Percentiles rank a stretch among this genome's conserved stretches.
Conservation (phyloP, 108 stramenopile species). For the Licmophora abbreviata region DNA sequence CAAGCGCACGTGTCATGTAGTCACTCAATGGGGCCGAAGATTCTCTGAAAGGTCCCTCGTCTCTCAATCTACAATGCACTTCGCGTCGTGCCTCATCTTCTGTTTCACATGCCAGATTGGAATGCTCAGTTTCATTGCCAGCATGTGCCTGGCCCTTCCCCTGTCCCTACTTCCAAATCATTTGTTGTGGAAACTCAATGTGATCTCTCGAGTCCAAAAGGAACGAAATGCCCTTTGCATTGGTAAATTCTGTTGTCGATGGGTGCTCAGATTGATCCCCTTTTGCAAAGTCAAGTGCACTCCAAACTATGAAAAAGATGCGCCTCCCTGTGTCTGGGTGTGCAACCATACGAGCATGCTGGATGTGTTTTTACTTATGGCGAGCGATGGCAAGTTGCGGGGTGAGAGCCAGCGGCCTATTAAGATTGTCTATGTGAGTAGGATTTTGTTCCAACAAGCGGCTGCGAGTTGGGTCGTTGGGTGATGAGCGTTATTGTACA, state of each 20-base stretch:
- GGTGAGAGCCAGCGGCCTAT: constrained; percentile 65
- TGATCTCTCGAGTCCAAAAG: constrained; percentile 30
- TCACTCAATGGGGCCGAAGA: too few species aligned
- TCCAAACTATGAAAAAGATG: constrained; percentile 9
- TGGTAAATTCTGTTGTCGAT: constrained; percentile 70
- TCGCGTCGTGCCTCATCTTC: neutral
- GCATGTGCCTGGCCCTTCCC: constrained; percentile 78
- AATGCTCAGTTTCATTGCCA: constrained; percentile 60
- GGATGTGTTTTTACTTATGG: constrained; percentile 76
- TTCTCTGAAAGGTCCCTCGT: too few species aligned
- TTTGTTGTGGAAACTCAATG: constrained; percentile 29
- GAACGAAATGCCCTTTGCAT: constrained; percentile 46
- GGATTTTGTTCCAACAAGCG: too few species aligned
- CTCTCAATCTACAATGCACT: too few species aligned
- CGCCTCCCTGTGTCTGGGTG: constrained; percentile 70
- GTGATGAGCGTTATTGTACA: too few species aligned
- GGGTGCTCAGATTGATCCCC: constrained; percentile 73
- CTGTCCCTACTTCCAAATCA: constrained; percentile 51
- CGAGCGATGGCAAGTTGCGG: constrained; percentile 43
- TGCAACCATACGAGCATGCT: constrained; percentile 77
- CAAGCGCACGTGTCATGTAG: too few species aligned
- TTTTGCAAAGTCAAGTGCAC: constrained; percentile 49
- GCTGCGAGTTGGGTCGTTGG: too few species aligned
- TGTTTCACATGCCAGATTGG: constrained; percentile 12
- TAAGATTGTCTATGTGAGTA: constrained; percentile 69